Conservation (phyloP, 169 alveolate genomes). For the Cryptosporidium viatorum region DNA sequence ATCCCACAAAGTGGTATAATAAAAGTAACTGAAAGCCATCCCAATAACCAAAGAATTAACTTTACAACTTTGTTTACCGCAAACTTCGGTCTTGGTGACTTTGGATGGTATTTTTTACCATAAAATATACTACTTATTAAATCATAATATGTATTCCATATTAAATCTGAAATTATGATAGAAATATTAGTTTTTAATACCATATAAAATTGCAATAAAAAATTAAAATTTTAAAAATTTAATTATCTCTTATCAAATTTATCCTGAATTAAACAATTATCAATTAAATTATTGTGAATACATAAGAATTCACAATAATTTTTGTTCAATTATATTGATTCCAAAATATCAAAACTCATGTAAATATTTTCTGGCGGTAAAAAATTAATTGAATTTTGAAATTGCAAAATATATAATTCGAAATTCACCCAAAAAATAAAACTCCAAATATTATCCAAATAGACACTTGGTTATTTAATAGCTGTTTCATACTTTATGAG, state of each 20-base stretch:
- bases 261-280: background rate
- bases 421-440: background rate
- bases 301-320: background rate
- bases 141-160: slow-evolving; percentile 34
- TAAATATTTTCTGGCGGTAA: background rate
- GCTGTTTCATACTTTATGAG: background rate
- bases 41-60: slow-evolving; percentile 14
- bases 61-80: background rate
- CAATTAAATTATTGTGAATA: background rate
- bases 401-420: background rate
- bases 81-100: slow-evolving; percentile 12
- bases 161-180: background rate
- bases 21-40: slow-evolving; percentile 48
- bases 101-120: slow-evolving; percentile 23
- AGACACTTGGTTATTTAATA: background rate
- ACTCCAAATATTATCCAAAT: background rate
- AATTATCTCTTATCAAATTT: background rate
- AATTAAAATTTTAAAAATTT: background rate
- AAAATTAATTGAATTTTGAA: background rate
- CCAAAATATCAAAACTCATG: background rate
- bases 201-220: slow-evolving; percentile 4
- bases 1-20: slow-evolving; percentile 60
- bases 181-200: slow-evolving; percentile 6
- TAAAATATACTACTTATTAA: slow-evolving; percentile 54
- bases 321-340: too few relatives aligned